phyloP scores from a whole-genome alignment of 1,284 basidiomycete species.

The Marasmius sp. region DNA sequence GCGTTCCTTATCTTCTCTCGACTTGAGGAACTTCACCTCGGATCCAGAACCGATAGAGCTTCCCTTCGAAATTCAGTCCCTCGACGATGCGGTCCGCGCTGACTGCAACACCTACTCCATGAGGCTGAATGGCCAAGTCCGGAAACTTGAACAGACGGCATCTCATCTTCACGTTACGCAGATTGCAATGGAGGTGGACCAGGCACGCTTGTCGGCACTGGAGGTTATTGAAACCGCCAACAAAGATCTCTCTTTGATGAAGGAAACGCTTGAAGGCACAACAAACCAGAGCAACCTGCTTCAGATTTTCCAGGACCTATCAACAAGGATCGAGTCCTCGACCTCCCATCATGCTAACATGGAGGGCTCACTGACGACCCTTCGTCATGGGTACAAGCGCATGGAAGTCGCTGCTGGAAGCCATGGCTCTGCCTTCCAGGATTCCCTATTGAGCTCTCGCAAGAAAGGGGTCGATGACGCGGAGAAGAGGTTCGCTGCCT shows the following conservation, averaged over 20 bases:
- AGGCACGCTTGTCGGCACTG: slow-evolving; percentile 33
- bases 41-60: slow-evolving; percentile 35
- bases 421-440: slow-evolving; percentile 39
- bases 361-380: slow-evolving; percentile 46
- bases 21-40: slow-evolving; percentile 32
- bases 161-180: slow-evolving; percentile 51
- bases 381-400: slow-evolving; percentile 48
- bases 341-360: slow-evolving; percentile 38
- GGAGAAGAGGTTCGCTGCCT: slow-evolving; percentile 47
- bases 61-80: slow-evolving; percentile 57
- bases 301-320: slow-evolving; percentile 34
- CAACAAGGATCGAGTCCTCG: slow-evolving; percentile 35
- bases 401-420: slow-evolving; percentile 47
- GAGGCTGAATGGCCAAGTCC: slow-evolving; percentile 55
- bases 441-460: slow-evolving; percentile 47
- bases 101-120: slow-evolving; percentile 72
- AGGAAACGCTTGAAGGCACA: slow-evolving; percentile 28
- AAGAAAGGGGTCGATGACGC: slow-evolving; percentile 46
- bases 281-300: slow-evolving; percentile 24
- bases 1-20: slow-evolving; percentile 34
- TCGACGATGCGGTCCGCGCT: slow-evolving; percentile 68
- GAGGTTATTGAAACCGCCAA: slow-evolving; percentile 39
- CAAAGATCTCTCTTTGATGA: slow-evolving; percentile 36
- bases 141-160: slow-evolving; percentile 46
- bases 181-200: slow-evolving; percentile 56